Base-by-base conservation (phyloP, 805 yeast genomes). In the Candida methanosorbosa region DNA sequence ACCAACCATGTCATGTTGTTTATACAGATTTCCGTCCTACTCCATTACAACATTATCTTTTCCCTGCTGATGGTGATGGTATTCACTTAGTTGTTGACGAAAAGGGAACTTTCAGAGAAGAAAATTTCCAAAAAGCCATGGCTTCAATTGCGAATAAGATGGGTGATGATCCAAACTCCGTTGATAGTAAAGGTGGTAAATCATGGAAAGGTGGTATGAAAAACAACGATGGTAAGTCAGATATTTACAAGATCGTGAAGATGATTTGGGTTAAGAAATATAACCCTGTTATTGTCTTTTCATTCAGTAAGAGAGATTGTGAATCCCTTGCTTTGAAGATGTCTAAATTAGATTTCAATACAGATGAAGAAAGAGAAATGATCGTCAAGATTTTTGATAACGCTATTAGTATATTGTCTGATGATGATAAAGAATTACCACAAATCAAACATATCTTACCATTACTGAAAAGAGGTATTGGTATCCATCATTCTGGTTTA, bases 1-100 rank as follows among this genome's bases (percentile, higher is more conserved):
- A 73, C 30, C 98, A 94, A 59, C 98, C 98, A 5, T 92, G 99
- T 56, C 97, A 92, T 59, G 94, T 92, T 58, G 98, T 92, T 16
- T 92, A 92, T 60, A 92, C 99, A 1, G 96, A 92, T 63, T 92
- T 90, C 72, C 80, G 99, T 58, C 99, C 99, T 26, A 92, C 99
- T 6, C 99, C 99, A 1, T 66, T 92, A 46, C 99, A 92, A 59
- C 99, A 92, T 63, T 92, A 92, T 51, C 64, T 92, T 35, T 92
- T 92, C 66, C 98, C 99, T 19, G 94, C 95, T n/a, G 94, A 88
- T 38, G 97, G 98, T 37, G 95, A 85, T 55, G 99, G 99, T 40
- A 92, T 92, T 38, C 95, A 92, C 58, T 69, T 92, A 45, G 99
- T 92, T 13, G 97, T 92, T 30, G 99, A 92, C 55, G 99, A 92